Percentiles rank a stretch among this genome's conserved stretches.
Conservation (phyloP, 257 asterid genomes). For the Marsdenia floribunda region DNA sequence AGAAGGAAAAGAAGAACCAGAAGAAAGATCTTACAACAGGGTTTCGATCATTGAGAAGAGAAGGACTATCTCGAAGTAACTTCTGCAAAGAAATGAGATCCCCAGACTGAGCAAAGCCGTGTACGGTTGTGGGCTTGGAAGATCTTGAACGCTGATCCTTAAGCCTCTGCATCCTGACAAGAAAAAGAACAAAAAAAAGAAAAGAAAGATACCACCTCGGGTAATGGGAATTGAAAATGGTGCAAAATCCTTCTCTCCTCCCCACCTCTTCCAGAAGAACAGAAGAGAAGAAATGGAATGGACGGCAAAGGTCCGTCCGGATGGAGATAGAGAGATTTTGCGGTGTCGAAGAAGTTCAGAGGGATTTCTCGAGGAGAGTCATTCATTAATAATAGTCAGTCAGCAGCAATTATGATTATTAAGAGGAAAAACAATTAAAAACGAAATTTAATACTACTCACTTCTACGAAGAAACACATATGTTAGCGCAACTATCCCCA, state of each 20-base stretch:
- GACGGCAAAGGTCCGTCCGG: neutral
- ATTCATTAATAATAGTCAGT: neutral
- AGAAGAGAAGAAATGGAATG: neutral
- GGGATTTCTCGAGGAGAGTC: slow-evolving; percentile 12
- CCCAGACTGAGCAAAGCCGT: slow-evolving; percentile 90
- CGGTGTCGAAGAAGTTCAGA: neutral
- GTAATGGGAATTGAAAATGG: neutral
- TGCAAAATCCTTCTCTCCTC: slow-evolving; percentile 10
- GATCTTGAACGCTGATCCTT: slow-evolving; percentile 36
- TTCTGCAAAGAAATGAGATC: slow-evolving; percentile 65
- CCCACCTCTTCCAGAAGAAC: slow-evolving; percentile 6
- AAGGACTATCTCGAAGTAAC: slow-evolving; percentile 64
- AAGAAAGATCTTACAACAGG: slow-evolving; percentile 62
- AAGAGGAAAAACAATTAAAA: neutral
- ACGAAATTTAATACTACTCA: no score
- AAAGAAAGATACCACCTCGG: neutral
- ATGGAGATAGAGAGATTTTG: neutral
- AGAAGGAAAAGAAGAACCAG: no score
- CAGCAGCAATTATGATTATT: neutral
- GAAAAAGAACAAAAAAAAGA: no score
- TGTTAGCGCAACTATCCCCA: no score
- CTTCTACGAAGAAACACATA: no score
- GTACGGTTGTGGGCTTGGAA: slow-evolving; percentile 61
- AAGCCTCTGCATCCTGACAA: slow-evolving; percentile 24
- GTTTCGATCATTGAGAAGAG: slow-evolving; percentile 85